Conservation (phyloP, 2,329 filamentous ascomycete genomes). For the Aureobasidium zeae region DNA sequence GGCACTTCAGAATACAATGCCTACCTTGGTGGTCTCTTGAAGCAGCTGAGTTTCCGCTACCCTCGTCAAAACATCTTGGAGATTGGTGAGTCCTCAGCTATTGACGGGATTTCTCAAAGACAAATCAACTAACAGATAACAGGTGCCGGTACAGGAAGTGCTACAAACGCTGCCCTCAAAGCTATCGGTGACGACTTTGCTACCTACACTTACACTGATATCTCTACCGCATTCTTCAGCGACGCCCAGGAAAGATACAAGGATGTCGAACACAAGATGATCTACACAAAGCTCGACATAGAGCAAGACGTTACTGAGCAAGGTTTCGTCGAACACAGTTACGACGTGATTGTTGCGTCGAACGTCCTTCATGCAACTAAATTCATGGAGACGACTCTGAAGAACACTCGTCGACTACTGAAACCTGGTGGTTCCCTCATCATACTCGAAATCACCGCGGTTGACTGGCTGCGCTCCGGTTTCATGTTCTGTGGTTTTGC, state of each 20-base stretch:
- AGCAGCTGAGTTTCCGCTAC: too few species aligned
- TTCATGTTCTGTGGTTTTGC: slow-evolving; percentile 27
- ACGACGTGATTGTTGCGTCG: slow-evolving; percentile 24
- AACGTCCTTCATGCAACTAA: slow-evolving; percentile 23
- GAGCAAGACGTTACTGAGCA: slow-evolving; percentile 33
- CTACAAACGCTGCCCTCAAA: slow-evolving; percentile 31
- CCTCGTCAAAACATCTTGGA: too few species aligned
- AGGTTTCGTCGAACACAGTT: slow-evolving; percentile 34
- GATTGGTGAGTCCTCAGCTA: too few species aligned
- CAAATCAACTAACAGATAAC: too few species aligned
- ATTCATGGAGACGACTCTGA: slow-evolving; percentile 18
- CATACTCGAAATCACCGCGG: slow-evolving; percentile 24
- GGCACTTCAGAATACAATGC: too few species aligned
- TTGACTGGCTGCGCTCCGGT: slow-evolving; percentile 20
- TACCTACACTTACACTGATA: slow-evolving; percentile 41
- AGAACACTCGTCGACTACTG: slow-evolving; percentile 21
- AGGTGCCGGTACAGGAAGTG: slow-evolving; percentile 38
- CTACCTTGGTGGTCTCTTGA: too few species aligned
- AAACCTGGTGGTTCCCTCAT: slow-evolving; percentile 23
- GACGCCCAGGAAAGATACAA: not conserved
- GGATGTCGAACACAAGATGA: not conserved
- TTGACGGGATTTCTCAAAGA: too few species aligned
- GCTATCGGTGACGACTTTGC: slow-evolving; percentile 26
- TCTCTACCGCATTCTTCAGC: slow-evolving; percentile 32
- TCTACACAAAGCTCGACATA: slow-evolving; percentile 3